Evolutionary conservation across 176 grass and related monocot species (phyloP).

Genomic region (Neostapfia colusana): DNA sequence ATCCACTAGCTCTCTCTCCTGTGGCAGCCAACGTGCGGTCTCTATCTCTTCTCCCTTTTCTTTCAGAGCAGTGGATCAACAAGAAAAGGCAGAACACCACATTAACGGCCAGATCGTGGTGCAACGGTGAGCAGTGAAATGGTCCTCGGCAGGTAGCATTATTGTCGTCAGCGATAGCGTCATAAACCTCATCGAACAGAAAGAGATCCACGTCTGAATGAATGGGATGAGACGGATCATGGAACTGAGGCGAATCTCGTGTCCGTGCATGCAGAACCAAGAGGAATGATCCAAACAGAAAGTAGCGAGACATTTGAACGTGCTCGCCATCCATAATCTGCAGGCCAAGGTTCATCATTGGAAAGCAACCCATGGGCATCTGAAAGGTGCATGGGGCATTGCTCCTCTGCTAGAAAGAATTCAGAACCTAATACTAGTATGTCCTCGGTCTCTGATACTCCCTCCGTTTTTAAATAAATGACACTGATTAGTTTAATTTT

Average conservation of each 20-base stretch:
- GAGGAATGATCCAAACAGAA: slow-evolving; percentile 39
- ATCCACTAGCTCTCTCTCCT: background rate
- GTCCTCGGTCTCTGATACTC: background rate
- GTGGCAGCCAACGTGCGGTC: background rate
- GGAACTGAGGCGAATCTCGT: slow-evolving; percentile 1
- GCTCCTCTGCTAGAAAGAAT: background rate
- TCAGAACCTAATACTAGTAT: background rate
- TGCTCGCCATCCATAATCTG: slow-evolving; percentile 12
- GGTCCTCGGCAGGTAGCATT: background rate
- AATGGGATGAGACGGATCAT: background rate
- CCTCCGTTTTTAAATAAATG: no score
- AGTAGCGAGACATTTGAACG: background rate
- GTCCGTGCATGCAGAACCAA: slow-evolving; percentile 10
- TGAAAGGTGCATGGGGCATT: background rate
- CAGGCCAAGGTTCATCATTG: slow-evolving; percentile 20
- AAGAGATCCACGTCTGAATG: background rate
- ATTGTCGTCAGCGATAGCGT: slow-evolving; percentile 4
- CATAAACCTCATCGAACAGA: background rate
- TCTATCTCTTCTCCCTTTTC: background rate
- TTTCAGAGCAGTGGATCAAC: slow-evolving; percentile 11
- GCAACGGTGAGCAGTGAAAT: background rate
- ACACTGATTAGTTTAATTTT: no score
- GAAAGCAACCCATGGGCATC: background rate
- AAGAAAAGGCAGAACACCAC: background rate
- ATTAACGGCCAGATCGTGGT: background rate